A percentile compares a stretch with the other conserved stretches of the same genome.
These are phyloP conservation scores for Fragilariopsis cylindrus DNA, from an alignment of 108 stramenopile genomes.

Conservation along the genomic window DNA sequence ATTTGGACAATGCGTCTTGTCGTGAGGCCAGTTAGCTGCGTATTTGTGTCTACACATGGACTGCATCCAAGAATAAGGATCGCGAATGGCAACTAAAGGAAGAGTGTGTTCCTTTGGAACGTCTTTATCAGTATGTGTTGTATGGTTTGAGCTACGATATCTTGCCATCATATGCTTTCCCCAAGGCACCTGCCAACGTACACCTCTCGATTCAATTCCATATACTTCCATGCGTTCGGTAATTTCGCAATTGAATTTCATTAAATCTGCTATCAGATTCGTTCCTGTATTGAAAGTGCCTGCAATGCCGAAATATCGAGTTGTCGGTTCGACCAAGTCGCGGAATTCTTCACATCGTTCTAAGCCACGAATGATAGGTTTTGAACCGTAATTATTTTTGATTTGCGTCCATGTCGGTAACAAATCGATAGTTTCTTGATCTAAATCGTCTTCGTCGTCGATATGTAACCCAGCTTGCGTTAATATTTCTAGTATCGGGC, in stretches of 20 bases:
- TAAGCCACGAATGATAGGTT: conserved; percentile 31
- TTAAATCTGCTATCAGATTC: conserved; percentile 23
- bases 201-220: conserved; percentile 33
- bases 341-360: conserved; percentile 21
- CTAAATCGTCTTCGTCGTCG: conserved; percentile 1
- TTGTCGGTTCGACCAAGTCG: conserved; percentile 1
- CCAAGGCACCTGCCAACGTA: conserved; percentile 77
- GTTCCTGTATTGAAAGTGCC: conserved; percentile 35
- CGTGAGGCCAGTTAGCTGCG: conserved; percentile 40
- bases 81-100: conserved; percentile 81
- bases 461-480: conserved; percentile 6
- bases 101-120: conserved; percentile 31
- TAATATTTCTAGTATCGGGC: conserved; percentile 15
- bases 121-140: conserved; percentile 19
- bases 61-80: conserved; percentile 86
- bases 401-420: conserved; percentile 34
- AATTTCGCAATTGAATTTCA: conserved; percentile 31
- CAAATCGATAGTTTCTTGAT: conserved; percentile 21
- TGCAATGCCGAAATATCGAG: conserved; percentile 23
- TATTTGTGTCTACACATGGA: conserved; percentile 66
- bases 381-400: conserved; percentile 20
- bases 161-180: conserved; percentile 60
- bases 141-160: conserved; percentile 1
- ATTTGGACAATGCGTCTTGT: conserved; percentile 54
- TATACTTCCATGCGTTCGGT: conserved; percentile 29